These are phyloP conservation scores for Cryptosporidium parvum DNA, from an alignment of 169 alveolate genomes.

Conservation along the genomic window DNA sequence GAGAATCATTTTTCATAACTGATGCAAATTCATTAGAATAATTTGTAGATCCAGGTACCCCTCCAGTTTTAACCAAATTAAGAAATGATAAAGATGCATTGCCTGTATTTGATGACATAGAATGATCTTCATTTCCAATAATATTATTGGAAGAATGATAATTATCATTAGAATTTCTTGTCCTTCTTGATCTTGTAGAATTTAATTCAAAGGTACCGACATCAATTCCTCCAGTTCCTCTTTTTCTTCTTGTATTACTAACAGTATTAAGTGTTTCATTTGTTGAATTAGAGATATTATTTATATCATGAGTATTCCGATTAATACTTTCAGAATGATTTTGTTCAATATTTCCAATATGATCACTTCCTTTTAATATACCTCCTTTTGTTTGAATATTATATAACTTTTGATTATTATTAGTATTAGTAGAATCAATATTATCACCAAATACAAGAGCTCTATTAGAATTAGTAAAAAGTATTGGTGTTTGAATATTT, in stretches of 20 bases:
- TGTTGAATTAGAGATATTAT: no score
- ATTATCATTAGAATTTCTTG: not conserved
- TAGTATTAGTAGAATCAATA: not conserved
- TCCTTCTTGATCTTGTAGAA: not conserved
- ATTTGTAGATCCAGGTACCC: not conserved
- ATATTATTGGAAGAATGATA: not conserved
- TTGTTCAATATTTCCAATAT: not conserved
- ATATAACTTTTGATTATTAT: not conserved
- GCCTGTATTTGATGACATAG: not conserved
- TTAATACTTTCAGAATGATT: not conserved
- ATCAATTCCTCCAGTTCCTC: not conserved
- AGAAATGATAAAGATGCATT: not conserved
- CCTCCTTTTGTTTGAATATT: not conserved
- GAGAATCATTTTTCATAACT: not conserved
- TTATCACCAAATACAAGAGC: conserved; percentile 5
- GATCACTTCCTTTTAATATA: not conserved
- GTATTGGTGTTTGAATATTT: conserved; percentile 10
- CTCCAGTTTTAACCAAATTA: not conserved
- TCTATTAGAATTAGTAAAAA: conserved; percentile 17
- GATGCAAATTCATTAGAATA: not conserved
- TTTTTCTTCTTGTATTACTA: not conserved
- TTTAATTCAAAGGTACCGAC: not conserved
- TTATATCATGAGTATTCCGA: not conserved
- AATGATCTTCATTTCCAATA: not conserved
- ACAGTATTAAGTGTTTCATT: not conserved